Percentiles rank a stretch among this genome's conserved stretches.
phyloP scores from a whole-genome alignment of 1,139 yeast genomes.

The Suhomyces bolitotheri region DNA sequence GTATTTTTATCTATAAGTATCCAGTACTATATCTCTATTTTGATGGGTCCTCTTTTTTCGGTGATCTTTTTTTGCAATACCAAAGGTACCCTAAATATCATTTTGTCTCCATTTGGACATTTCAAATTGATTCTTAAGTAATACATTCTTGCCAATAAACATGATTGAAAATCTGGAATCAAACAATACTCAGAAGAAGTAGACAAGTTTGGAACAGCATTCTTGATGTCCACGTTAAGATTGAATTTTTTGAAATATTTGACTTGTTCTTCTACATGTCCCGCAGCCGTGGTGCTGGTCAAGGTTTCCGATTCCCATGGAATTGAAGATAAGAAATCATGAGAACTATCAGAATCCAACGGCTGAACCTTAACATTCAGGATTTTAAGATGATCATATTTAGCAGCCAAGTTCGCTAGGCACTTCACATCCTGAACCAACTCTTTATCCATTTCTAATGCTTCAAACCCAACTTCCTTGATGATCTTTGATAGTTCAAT shows the following conservation, averaged over 20 bases:
- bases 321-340: constrained; percentile 16
- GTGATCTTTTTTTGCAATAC: constrained; percentile 21
- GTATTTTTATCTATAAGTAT: too few relatives aligned
- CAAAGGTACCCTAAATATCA: constrained; percentile 35
- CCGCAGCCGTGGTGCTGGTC: constrained; percentile 12
- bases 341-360: constrained; percentile 4
- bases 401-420: constrained; percentile 34
- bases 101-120: constrained; percentile 30
- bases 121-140: constrained; percentile 34
- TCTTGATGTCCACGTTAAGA: constrained; percentile 24
- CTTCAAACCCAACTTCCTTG: constrained; percentile 26
- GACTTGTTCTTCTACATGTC: constrained; percentile 19
- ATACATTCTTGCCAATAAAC: constrained; percentile 37
- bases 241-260: constrained; percentile 24
- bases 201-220: constrained; percentile 14
- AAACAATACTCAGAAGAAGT: constrained; percentile 28
- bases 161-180: constrained; percentile 42
- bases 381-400: constrained; percentile 26
- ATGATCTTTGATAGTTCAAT: constrained; percentile 30
- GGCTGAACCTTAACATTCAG: constrained; percentile 15
- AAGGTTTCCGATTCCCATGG: constrained; percentile 26
- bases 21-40: constrained; percentile 1
- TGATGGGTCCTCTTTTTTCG: constrained; percentile 1
- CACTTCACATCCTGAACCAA: constrained; percentile 34
- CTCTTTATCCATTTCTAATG: constrained; percentile 27